Conservation (phyloP, 2,329 filamentous ascomycete genomes). For the Phyllosticta citriasiana region DNA sequence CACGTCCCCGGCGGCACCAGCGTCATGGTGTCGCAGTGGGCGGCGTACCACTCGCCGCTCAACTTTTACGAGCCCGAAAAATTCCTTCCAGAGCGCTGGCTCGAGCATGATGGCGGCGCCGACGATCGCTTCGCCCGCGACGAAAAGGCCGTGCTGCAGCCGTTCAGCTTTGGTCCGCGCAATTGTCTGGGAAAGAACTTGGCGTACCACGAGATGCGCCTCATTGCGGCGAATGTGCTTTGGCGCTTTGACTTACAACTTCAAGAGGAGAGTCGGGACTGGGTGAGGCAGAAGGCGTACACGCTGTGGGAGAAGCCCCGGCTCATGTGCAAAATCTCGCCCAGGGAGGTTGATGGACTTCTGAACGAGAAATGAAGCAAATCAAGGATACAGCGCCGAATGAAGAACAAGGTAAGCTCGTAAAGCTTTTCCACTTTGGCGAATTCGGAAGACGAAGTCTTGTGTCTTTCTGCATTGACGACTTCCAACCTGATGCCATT, state of each 20-base stretch:
- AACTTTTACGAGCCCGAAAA: conserved; percentile 27
- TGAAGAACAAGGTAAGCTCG: no score
- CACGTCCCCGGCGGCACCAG: conserved; percentile 23
- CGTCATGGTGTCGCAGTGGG: conserved; percentile 8
- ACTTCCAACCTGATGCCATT: no score
- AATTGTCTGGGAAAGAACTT: conserved; percentile 29
- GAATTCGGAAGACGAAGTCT: no score
- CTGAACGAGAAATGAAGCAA: no score
- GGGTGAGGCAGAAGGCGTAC: conserved; percentile 24
- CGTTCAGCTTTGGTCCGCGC: conserved; percentile 36
- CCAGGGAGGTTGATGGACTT: not conserved
- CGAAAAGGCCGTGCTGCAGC: conserved; percentile 27
- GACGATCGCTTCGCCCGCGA: conserved; percentile 18
- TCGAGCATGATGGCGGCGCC: conserved; percentile 14
- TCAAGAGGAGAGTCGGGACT: conserved; percentile 21
- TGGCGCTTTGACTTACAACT: conserved; percentile 31
- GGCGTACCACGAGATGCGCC: conserved; percentile 32
- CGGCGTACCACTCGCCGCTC: conserved; percentile 7
- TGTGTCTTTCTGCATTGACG: no score
- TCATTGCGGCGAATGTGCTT: conserved; percentile 29
- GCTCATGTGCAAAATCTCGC: conserved; percentile 23
- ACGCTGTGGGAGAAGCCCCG: conserved; percentile 29
- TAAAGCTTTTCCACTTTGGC: no score
- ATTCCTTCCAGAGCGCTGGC: conserved; percentile 35
- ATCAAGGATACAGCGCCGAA: no score